Percentiles rank a stretch among this genome's conserved stretches.
Conservation (phyloP, 352 stramenopile species). For the Plasmopara halstedii region DNA sequence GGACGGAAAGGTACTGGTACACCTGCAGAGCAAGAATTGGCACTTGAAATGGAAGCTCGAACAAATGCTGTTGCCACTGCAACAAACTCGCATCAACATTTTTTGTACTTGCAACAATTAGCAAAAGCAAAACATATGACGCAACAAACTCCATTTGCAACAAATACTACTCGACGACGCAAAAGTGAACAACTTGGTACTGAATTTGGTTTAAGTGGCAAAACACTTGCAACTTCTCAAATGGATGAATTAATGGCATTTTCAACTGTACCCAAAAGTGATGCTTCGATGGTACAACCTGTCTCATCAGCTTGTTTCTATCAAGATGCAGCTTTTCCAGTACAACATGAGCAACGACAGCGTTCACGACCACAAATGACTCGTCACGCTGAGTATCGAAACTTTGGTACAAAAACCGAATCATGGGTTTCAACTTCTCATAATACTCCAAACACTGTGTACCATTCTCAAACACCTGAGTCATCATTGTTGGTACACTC, state of each 20-base stretch:
- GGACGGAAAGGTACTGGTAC: constrained; percentile 15
- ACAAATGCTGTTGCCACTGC: constrained; percentile 4
- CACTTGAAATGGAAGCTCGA: constrained; percentile 26
- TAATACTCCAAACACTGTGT: constrained; percentile 1
- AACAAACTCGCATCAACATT: constrained; percentile 12
- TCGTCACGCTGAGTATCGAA: constrained; percentile 15
- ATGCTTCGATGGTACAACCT: constrained; percentile 25
- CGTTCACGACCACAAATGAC: constrained; percentile 11
- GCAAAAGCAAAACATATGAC: constrained; percentile 20
- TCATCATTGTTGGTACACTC: constrained; percentile 28
- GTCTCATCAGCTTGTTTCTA: constrained; percentile 18
- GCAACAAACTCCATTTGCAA: too few relatives aligned
- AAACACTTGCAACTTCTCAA: constrained; percentile 11
- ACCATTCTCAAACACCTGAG: constrained; percentile 9
- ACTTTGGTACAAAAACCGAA: constrained; percentile 14
- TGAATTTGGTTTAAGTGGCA: constrained; percentile 6
- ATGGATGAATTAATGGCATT: constrained; percentile 22
- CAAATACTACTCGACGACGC: constrained; percentile 16
- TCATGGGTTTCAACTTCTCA: constrained; percentile 8
- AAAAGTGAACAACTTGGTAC: constrained; percentile 26
- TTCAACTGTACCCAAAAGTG: constrained; percentile 18
- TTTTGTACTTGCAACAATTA: constrained; percentile 21
- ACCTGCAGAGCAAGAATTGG: constrained; percentile 28
- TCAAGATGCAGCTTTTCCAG: constrained; percentile 14
- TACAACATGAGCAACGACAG: constrained; percentile 11